Base-by-base conservation (phyloP, 2,329 filamentous ascomycete genomes). In the Penicillium sp. region DNA sequence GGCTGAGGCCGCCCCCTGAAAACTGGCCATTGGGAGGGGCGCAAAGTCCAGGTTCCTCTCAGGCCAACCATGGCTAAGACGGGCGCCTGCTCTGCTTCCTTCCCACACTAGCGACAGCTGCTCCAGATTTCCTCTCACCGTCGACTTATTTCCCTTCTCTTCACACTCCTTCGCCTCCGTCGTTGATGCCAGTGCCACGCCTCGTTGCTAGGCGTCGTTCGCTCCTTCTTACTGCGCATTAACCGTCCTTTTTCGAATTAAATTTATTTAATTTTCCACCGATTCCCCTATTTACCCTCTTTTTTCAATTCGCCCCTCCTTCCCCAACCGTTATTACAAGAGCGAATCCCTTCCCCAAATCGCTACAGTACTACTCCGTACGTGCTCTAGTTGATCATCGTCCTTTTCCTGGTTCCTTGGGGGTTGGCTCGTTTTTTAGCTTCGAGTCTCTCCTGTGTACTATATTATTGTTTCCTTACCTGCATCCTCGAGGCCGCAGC, bases 181-280 rank as follows among this genome's bases (percentile, higher is more conserved):
- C 53, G 53, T 60, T 65, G 61, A 61, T 68, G 62, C 56, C 56
- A 46, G 49, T 53, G 61, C 62, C 57, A 60, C 55, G 61, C 62
- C 57, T 61, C 52, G 66, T 64, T 62, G 61, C 64, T 61, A 63
- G 64, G 63, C 52, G 60, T 65, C 65, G 65, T 67, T 67, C 66
- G 61, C 62, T 69, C 67, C 64, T 69, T 68, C 55, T 57, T 47
- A 60, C 55, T 66, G 50, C 62, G 60, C 51, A 62, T 56, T 69
- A 50, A 71, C 71, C 58, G 75, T 73, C 56, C 71, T 75, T 70
- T 63, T 56, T 48, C 35, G 57, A 58, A 56, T 64, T 58, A 46
- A 58, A 64, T 57, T 48, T 54, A 58, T 56, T 44, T n/a, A 57
- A 62, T 61, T 49, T 49, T 41, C 56, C 17, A 8, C 44, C 35